phyloP scores from a whole-genome alignment of 441 rosid species.

The Lepidium campestre region DNA sequence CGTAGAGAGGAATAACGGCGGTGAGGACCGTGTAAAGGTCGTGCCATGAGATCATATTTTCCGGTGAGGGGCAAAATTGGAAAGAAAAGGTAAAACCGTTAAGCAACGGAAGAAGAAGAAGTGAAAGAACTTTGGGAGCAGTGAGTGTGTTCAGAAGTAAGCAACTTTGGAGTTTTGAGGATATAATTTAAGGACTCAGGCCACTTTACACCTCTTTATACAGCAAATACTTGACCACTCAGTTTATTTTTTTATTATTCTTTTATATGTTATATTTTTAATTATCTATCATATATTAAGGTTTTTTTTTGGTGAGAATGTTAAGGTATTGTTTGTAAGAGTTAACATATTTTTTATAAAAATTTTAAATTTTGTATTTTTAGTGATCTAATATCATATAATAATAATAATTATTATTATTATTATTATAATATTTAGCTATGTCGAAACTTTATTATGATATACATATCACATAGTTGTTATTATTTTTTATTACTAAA shows the following conservation, averaged over 20 bases:
- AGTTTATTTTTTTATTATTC: background rate
- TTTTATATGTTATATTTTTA: background rate
- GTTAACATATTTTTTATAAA: background rate
- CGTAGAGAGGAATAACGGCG: constrained; percentile 67
- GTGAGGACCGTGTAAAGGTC: constrained; percentile 61
- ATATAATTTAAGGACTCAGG: constrained; percentile 25
- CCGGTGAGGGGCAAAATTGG: background rate
- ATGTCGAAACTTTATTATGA: no score
- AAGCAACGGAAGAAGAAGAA: constrained; percentile 18
- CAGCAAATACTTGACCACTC: constrained; percentile 26
- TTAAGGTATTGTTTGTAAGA: background rate
- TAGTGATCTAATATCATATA: background rate
- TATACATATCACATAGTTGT: no score
- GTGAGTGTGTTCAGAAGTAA: constrained; percentile 18
- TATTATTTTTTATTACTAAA: no score
- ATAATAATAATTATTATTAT: no score
- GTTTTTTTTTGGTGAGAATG: no score
- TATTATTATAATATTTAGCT: no score
- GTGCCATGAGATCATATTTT: constrained; percentile 46
- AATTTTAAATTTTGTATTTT: background rate
- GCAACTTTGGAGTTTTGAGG: constrained; percentile 23
- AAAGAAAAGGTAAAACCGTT: background rate
- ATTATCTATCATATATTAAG: background rate
- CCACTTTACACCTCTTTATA: constrained; percentile 34
- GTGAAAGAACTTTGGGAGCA: constrained; percentile 21